Evolutionary conservation across 2,329 filamentous ascomycete species (phyloP).

Genomic region (Ceratocystiopsis minuta): DNA sequence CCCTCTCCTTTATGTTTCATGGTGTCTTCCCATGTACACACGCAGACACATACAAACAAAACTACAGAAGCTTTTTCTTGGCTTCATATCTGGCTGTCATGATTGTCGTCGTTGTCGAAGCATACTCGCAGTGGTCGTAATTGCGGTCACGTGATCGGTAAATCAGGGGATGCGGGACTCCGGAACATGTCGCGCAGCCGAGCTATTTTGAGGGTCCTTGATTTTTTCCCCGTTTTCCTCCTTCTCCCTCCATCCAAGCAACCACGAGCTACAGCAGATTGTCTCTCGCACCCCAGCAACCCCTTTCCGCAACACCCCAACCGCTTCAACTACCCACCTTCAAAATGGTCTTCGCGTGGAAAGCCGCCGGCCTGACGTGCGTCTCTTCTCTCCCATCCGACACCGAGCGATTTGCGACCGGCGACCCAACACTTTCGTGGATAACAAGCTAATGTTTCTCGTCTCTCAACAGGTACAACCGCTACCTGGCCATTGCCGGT

Average conservation of each 20-base stretch:
- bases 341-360: conserved; percentile 97
- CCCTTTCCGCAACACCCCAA: neutral
- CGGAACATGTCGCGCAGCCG: conserved; percentile 8
- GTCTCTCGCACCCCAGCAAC: conserved; percentile 10
- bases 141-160: conserved; percentile 2
- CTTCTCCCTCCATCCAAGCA: neutral
- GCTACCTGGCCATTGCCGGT: conserved; percentile 89
- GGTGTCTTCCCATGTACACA: conserved; percentile 6
- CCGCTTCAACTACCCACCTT: conserved; percentile 14
- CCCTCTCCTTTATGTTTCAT: conserved; percentile 1
- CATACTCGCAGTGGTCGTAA: too few species aligned
- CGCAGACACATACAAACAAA: neutral
- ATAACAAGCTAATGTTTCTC: conserved; percentile 1
- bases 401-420: too few species aligned
- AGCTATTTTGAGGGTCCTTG: conserved; percentile 4
- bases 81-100: too few species aligned
- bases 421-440: too few species aligned
- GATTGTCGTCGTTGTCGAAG: too few species aligned
- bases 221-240: conserved; percentile 3
- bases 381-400: conserved; percentile 17
- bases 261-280: neutral
- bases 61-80: too few species aligned
- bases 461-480: conserved; percentile 76
- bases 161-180: neutral
- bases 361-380: conserved; percentile 91